phyloP scores from a whole-genome alignment of 257 asterid genomes.

The Gynochthodes officinalis region DNA sequence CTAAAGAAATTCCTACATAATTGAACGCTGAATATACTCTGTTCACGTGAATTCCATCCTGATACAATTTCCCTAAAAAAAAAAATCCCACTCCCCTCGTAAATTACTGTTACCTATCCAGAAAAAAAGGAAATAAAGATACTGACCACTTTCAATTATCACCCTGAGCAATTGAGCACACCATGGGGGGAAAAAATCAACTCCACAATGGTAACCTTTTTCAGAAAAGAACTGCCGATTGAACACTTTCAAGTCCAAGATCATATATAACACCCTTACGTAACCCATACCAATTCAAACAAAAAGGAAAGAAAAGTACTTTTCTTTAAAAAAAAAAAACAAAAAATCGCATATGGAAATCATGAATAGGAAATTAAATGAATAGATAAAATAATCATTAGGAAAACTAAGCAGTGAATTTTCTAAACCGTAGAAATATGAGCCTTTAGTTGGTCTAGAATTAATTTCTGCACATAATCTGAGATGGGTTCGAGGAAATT shows the following conservation, averaged over 20 bases:
- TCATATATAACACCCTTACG: neutral
- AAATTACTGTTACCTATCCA: too few species aligned
- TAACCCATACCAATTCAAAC: neutral
- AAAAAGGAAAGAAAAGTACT: neutral
- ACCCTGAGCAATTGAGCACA: neutral
- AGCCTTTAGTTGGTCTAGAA: neutral
- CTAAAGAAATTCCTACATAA: neutral
- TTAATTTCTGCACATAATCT: neutral
- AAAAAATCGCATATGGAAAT: neutral
- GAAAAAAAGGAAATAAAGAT: too few species aligned
- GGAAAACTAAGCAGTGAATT: neutral
- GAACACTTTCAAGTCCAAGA: neutral
- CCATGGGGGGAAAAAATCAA: too few species aligned
- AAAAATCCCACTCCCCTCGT: neutral
- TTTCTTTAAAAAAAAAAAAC: neutral
- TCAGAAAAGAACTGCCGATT: too few species aligned
- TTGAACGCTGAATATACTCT: neutral
- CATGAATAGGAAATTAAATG: neutral
- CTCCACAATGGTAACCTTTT: too few species aligned
- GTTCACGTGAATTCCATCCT: neutral
- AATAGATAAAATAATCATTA: neutral
- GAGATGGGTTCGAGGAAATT: constrained; percentile 7
- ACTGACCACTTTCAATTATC: neutral
- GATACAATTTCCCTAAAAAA: neutral
- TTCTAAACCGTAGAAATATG: neutral